Base-by-base conservation (phyloP, 495 filamentous ascomycete genomes). In the Trichoderma gamsii region DNA sequence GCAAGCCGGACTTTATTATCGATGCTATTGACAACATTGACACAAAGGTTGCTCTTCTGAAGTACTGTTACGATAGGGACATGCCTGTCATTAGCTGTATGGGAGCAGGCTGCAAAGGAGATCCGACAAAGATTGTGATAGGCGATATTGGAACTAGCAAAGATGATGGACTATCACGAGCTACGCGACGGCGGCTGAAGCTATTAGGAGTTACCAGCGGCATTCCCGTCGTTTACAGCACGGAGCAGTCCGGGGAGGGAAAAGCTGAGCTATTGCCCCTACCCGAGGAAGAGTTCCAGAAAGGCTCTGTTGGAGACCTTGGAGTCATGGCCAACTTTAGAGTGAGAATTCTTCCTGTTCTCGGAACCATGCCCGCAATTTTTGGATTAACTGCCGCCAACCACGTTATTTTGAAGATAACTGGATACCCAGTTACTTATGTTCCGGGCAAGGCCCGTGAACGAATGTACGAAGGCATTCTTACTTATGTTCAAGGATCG, bases 1-100 rank as follows among this genome's bases (percentile, higher is more conserved):
- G 85, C 67, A 83, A 81, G 72, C 92, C 92, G 2, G 90, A 93
- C 72, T 99, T 88, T 70, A 88, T 99, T 6, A 86, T 99, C 29
- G 95, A 99, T 78, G 96, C 95, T 16, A 99, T 99, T 70, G 95
- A 99, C 73, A 98, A 99, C 76, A 97, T 98, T 69, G 89, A 94
- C 27, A 96, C 92, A 65, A 99, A 99, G 79, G 95, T 98, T 18
- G 90, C 91, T 66, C 76, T 99, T 66, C 81, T 99, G 66, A 86
- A 90, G 76, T 97, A 96, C 76, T 99, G 95, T 77, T 81, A 92
- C 69, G 81, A 88, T 67, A 84, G 90, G 69, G 81, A 81, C 0
- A 79, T 98, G 23, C 89, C 85, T 0, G 90, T 99, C 6, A 90
- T 99, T 68, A 93, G 92, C 12, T 92, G 92, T 7, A 99, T 98